Evolutionary conservation across 495 filamentous ascomycete genomes (phyloP).

Genomic region (Lentithecium fluviatile): DNA sequence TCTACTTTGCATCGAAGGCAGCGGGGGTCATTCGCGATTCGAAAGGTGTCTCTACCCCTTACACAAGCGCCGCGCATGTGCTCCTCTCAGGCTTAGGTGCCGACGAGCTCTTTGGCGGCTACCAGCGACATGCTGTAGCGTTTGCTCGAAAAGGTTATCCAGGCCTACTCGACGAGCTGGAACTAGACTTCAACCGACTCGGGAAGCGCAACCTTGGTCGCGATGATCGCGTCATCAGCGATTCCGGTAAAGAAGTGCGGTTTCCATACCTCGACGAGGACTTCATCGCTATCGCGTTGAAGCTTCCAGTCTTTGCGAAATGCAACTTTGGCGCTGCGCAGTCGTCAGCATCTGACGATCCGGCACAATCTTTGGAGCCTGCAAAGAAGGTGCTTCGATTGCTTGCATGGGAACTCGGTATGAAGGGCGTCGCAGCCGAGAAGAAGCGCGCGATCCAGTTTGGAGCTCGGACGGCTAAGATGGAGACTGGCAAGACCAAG

Average conservation of each 20-base stretch:
- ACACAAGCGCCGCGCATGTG: conserved; percentile 73
- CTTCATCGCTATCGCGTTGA: conserved; percentile 76
- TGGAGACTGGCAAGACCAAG: conserved; percentile 45
- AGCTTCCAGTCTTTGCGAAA: conserved; percentile 73
- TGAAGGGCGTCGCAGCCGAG: conserved; percentile 68
- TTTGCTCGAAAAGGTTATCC: conserved; percentile 64
- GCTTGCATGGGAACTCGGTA: conserved; percentile 70
- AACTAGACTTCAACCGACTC: conserved; percentile 80
- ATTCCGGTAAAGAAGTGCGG: conserved; percentile 89
- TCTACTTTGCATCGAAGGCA: conserved; percentile 91
- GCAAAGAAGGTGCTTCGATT: conserved; percentile 81
- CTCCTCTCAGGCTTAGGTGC: conserved; percentile 91
- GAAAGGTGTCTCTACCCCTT: conserved; percentile 40
- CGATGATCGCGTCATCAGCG: conserved; percentile 84
- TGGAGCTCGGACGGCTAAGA: conserved; percentile 47
- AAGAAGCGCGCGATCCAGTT: conserved; percentile 78
- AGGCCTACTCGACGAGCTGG: conserved; percentile 77
- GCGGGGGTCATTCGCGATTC: conserved; percentile 51
- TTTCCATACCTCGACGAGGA: conserved; percentile 90
- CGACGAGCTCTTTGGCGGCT: conserved; percentile 94
- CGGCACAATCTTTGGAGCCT: conserved; percentile 55
- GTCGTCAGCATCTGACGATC: conserved; percentile 23
- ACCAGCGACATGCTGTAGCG: conserved; percentile 77
- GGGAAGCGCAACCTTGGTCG: conserved; percentile 91
- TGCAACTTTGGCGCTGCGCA: conserved; percentile 64